Percentiles rank a stretch among this genome's conserved stretches.
Conservation (phyloP, 164 flowering plant species). For the Vitis rupestris region DNA sequence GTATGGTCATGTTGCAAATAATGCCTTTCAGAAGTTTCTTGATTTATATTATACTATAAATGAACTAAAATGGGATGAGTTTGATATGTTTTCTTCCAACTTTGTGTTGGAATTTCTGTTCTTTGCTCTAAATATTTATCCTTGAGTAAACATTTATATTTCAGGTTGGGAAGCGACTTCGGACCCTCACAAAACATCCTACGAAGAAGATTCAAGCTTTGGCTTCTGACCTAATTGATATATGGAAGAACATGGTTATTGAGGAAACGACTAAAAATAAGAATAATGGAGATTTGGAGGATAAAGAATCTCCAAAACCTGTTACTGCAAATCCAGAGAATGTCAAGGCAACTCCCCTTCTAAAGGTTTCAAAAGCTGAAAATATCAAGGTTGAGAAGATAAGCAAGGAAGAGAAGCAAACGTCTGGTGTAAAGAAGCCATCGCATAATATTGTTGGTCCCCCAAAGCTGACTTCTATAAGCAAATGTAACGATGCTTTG, state of each 20-base stretch:
- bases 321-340: slow-evolving; percentile 8
- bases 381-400: slow-evolving; percentile 29
- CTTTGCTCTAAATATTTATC: too few relatives aligned
- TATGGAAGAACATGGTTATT: slow-evolving; percentile 77
- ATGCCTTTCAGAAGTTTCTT: too few relatives aligned
- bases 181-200: slow-evolving; percentile 81
- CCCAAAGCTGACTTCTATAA: slow-evolving; percentile 66
- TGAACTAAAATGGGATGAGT: too few relatives aligned
- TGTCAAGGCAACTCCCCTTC: slow-evolving; percentile 12
- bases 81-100: neutral
- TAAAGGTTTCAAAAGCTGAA: too few relatives aligned
- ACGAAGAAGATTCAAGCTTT: slow-evolving; percentile 55
- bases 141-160: slow-evolving; percentile 3
- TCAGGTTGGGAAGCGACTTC: slow-evolving; percentile 86
- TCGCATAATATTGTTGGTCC: slow-evolving; percentile 35
- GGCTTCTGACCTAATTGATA: slow-evolving; percentile 71
- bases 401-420: slow-evolving; percentile 30
- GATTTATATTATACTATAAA: too few relatives aligned
- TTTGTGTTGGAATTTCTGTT: neutral
- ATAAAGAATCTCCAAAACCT: slow-evolving; percentile 17
- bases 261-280: slow-evolving; percentile 60
- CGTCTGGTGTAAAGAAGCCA: slow-evolving; percentile 29
- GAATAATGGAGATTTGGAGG: slow-evolving; percentile 42
- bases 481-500: slow-evolving; percentile 62
- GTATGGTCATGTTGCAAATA: too few relatives aligned